These are phyloP conservation scores for Triticum urartu DNA, from an alignment of 176 grass and related monocot genomes.

Conservation along the genomic window DNA sequence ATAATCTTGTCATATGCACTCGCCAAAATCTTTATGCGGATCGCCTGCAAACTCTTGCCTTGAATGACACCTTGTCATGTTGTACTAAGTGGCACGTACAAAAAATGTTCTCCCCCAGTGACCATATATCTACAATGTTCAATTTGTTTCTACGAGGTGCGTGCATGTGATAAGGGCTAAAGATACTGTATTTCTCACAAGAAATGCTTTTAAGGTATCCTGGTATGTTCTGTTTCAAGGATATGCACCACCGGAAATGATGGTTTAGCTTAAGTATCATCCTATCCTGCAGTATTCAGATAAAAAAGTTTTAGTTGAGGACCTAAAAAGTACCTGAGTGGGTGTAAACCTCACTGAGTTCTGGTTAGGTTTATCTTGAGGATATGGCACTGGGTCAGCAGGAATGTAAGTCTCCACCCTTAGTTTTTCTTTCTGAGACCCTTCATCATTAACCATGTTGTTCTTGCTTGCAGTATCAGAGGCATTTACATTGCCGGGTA, in stretches of 20 bases:
- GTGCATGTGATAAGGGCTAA: not conserved
- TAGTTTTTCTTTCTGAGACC: slow-evolving; percentile 67
- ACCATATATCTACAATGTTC: not conserved
- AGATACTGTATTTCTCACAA: not conserved
- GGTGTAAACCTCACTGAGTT: slow-evolving; percentile 96
- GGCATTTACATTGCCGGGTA: slow-evolving; percentile 67
- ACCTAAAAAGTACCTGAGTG: slow-evolving; percentile 69
- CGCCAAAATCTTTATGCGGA: no score
- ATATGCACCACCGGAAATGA: slow-evolving; percentile 9
- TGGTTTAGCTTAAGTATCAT: not conserved
- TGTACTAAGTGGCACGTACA: not conserved
- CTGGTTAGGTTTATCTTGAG: slow-evolving; percentile 97
- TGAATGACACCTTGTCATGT: no score
- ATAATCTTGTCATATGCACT: no score
- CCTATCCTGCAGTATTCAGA: not conserved
- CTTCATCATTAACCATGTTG: slow-evolving; percentile 33
- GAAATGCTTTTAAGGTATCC: slow-evolving; percentile 24
- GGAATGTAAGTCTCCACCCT: slow-evolving; percentile 78
- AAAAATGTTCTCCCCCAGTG: not conserved
- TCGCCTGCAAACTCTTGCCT: no score
- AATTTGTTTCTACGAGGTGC: not conserved
- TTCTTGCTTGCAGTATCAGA: slow-evolving; percentile 22
- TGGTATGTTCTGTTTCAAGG: not conserved
- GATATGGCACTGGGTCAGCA: slow-evolving; percentile 93
- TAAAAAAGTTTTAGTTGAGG: slow-evolving; percentile 1